Conservation (phyloP, 495 filamentous ascomycete genomes). For the Penicillium atrosanguineum region DNA sequence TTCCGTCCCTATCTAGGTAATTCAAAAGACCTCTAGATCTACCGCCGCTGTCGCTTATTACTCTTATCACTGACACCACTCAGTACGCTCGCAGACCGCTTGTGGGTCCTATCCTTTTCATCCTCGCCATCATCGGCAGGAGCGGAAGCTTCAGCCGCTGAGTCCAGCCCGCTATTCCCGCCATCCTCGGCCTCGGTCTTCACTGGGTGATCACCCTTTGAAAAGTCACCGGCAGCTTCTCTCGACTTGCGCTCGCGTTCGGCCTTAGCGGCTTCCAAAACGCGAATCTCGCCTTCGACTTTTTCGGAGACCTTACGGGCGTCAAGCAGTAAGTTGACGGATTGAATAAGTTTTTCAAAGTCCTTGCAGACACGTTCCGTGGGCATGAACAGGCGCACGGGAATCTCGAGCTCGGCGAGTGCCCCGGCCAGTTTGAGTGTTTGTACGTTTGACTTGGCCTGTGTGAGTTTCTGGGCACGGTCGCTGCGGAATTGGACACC, state of each 20-base stretch:
- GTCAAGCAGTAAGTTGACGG: slow-evolving; percentile 75
- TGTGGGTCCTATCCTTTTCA: slow-evolving; percentile 44
- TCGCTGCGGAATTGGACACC: slow-evolving; percentile 81
- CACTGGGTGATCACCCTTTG: slow-evolving; percentile 30
- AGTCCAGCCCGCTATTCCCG: slow-evolving; percentile 11
- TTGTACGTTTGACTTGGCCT: slow-evolving; percentile 79
- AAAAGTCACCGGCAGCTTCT: slow-evolving; percentile 16
- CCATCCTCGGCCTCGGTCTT: slow-evolving; percentile 40
- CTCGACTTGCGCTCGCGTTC: slow-evolving; percentile 52
- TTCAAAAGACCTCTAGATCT: slow-evolving; percentile 9
- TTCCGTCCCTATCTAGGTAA: neutral
- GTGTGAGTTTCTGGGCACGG: slow-evolving; percentile 74
- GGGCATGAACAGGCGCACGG: slow-evolving; percentile 76
- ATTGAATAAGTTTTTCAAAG: slow-evolving; percentile 75
- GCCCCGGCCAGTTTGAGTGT: slow-evolving; percentile 75
- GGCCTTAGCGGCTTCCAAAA: slow-evolving; percentile 62
- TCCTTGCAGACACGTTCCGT: slow-evolving; percentile 74
- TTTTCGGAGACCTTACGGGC: slow-evolving; percentile 81
- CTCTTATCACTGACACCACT: slow-evolving; percentile 69
- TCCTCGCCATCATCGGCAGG: neutral
- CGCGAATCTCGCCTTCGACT: slow-evolving; percentile 75
- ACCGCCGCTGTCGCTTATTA: slow-evolving; percentile 69
- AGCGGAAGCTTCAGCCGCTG: slow-evolving; percentile 12
- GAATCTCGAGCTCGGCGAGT: slow-evolving; percentile 76
- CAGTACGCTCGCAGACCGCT: slow-evolving; percentile 74